Evolutionary conservation across 805 yeast species (phyloP).

Genomic region (Deakozyma indianensis): DNA sequence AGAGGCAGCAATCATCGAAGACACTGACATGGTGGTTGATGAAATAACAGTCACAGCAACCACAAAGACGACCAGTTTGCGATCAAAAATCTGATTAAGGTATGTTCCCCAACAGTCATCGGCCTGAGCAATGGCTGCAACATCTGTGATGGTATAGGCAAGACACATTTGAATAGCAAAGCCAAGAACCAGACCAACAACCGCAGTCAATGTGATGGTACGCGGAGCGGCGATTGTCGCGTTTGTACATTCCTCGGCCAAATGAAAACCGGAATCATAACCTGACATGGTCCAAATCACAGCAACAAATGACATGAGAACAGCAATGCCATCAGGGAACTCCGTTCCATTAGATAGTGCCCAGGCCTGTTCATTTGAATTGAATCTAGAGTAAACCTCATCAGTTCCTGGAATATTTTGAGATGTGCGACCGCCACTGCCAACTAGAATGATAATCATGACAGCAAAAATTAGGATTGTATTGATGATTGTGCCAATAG

Average conservation of each 20-base stretch:
- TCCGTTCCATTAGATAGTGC: slow-evolving; percentile 41
- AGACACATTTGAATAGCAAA: slow-evolving; percentile 12
- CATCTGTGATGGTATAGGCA: slow-evolving; percentile 10
- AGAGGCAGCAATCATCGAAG: slow-evolving; percentile 53
- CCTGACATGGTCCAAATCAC: slow-evolving; percentile 34
- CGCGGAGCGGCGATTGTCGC: slow-evolving; percentile 53
- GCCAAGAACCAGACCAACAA: slow-evolving; percentile 26
- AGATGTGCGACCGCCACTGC: slow-evolving; percentile 23
- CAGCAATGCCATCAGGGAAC: slow-evolving; percentile 47
- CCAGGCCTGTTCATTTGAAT: background rate
- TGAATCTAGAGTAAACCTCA: background rate
- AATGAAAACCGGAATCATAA: slow-evolving; percentile 51
- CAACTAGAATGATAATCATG: slow-evolving; percentile 39
- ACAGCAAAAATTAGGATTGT: slow-evolving; percentile 36
- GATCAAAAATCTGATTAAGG: slow-evolving; percentile 10
- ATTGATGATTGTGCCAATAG: slow-evolving; percentile 35
- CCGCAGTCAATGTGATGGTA: slow-evolving; percentile 46
- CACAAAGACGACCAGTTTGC: slow-evolving; percentile 9
- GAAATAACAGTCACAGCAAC: slow-evolving; percentile 8
- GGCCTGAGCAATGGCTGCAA: slow-evolving; percentile 5
- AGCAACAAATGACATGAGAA: slow-evolving; percentile 44
- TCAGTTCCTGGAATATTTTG: background rate
- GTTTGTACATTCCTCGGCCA: slow-evolving; percentile 50
- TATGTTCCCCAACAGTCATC: slow-evolving; percentile 25
- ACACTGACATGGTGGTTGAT: slow-evolving; percentile 9